Evolutionary conservation across 345 rosid genomes (phyloP), one percentile per base, ranked within the genome.

Genomic region (Lumnitzera littorea): DNA sequence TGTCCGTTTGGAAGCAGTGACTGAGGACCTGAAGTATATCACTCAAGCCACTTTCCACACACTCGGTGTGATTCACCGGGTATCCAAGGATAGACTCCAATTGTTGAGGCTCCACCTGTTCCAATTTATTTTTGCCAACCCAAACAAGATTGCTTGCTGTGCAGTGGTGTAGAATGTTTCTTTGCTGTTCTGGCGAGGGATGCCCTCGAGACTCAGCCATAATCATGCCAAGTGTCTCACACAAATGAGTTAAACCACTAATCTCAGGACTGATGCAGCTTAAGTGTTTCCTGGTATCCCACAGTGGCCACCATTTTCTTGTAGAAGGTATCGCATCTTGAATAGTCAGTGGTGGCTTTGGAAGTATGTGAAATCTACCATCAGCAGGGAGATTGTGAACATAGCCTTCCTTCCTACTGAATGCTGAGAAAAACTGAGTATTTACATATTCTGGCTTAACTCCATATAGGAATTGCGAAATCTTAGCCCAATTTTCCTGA

Each of bases 301-400:
- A 90, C 23, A 77, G 72, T 36, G 99, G 97, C 95, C 97, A 88
- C 96, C 96, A 94, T 57, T 80, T 86, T 80, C 79, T 84, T 46
- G 74, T 56, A 51, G 72, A 74, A 1, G 95, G 92, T 54, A 90
- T 58, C 56, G 84, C 90, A 23, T 90, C 89, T 72, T 74, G 67
- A 51, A 90, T 70, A 61, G 89, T 83, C 77, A 79, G 62, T 14
- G 75, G 82, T 14, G 91, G 74, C 65, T 69, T 75, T 10, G 91
- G 89, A 62, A 63, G 72, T 52, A 86, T 67, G 67, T 75, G 76
- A 60, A 74, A 84, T 65, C 97, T 75, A 64, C 75, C 74, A 59
- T 75, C 74, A 5, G 67, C 62, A 0, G 95, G 96, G 72, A 94
- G 95, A 75, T 90, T 94, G 77, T 94, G 97, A 41, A 86, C 55